Evolutionary conservation across 208 protist genomes (phyloP), one percentile per base, ranked within the genome.

Genomic region (Naegleria lovaniensis): DNA sequence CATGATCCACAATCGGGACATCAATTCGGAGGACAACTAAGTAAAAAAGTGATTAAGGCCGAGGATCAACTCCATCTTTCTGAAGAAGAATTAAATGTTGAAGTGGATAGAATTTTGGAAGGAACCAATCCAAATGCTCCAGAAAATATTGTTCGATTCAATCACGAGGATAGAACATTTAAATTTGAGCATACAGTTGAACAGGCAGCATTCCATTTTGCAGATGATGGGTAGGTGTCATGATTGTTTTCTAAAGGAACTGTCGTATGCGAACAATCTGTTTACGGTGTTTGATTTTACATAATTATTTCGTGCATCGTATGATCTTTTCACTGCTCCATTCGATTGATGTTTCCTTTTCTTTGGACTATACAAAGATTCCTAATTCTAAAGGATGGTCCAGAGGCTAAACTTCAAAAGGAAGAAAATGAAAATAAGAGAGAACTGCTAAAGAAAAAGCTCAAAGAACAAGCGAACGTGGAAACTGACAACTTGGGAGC

Each of bases 121-220:
- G 96, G 96, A 38, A 96, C 94, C 19, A 97, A 99, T 90, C 97
- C 97, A 2, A 94, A 97, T 76, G 88, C 92, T 5, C 93, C 93
- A n/a, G 94, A 97, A n/a, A 97, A 98, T 83, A 96, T 98, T 90
- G 97, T 98, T 88, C 95, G 97, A 92, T 98, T 97, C 95, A 96
- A 95, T 91, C 96, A 97, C 93, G 96, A 98, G 29, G 96, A 97
- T 48, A 93, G 95, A 48, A 91, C 92, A 2, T 99, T 95, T 94
- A 97, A 96, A 93, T 94, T 95, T 83, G 95, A 96, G 84, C 94
- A 97, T 1, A 97, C 94, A 89, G 95, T 98, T 0, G 96, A 96
- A 83, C 95, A 96, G 55, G 95, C 95, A 36, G 95, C 95, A 22
- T 88, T 95, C 41, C 97, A 98, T 93, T 96, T 98, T 85, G 85